Evolutionary conservation across 441 rosid species (phyloP), one percentile per base, ranked within the genome.

Genomic region (Eruca vesicaria): DNA sequence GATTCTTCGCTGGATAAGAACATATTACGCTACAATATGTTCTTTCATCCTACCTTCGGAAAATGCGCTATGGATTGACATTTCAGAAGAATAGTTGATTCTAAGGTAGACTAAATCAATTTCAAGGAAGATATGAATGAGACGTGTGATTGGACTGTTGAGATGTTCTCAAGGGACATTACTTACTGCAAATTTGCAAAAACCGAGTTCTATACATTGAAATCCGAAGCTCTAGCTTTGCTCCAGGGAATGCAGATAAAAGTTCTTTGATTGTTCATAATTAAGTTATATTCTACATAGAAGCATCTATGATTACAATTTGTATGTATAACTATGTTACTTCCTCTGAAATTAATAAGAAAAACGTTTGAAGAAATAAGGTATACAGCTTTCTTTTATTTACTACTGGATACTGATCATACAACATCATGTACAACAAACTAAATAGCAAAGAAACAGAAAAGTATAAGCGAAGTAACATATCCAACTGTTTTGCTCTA

Each of bases 251-350:
- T 23, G 26, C 26, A 23, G 26, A 23, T 23, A 23, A 23, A 23
- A 23, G 26, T 1, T 23, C 26, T 23, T 23, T 23, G 26, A 23
- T 23, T 23, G 26, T 23, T 3, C 26, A 23, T 23, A 23, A 23
- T 5, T 16, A 3, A 48, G 21, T 19, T 3, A 9, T 1, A 48
- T 93, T 95, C 84, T 45, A 19, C 53, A 15, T 45, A 52, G 26
- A 52, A 20, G 58, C 26, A 53, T 53, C 29, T 53, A 2, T 53
- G 5, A 19, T n/a, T n/a, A n/a, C n/a, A n/a, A n/a, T 18, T 53
- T 53, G 29, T 21, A 55, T 21, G 15, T 55, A 21, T 56, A 21
- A 12, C 58, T 5, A 53, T 20, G 61, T 56, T 56, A 12, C 61
- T 56, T 56, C 32, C 1, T 23, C 61, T 23, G 32, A 23, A 56